Base-by-base conservation (phyloP, 257 asterid species). In the Oldenlandia corymbosa region DNA sequence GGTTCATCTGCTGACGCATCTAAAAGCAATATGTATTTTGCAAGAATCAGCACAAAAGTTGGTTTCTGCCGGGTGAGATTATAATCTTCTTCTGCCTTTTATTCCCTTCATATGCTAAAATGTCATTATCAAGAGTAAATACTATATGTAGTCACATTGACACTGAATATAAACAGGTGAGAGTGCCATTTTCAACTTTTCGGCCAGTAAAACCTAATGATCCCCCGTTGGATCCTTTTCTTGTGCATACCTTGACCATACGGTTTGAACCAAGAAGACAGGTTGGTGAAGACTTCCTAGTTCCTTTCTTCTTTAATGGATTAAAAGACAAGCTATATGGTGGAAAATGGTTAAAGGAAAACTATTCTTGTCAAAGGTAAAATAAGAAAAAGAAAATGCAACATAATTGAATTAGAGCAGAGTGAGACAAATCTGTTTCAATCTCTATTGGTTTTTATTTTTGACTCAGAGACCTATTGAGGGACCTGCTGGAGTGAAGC, bases 221-320 rank as follows among this genome's bases (percentile, higher is more conserved):
- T 74, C 97, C 97, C 1, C 97, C 94, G 18, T 64, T 92, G 73
- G 99, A 92, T 85, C 97, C 97, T 16, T 92, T 89, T 68, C 97
- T 89, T 74, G 96, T 85, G 48, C 99, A 92, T 71, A 84, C 99
- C 52, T 78, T 92, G 82, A 87, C 87, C 52, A 85, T 89, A 61
- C 95, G 97, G 27, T 92, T 92, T 72, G 99, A 92, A 79, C 97
- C 97, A 14, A 89, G 96, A 79, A 80, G 95, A 62, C 95, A 87
- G 99, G 99, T 92, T 66, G 27, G 74, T 28, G 11, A 51, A 49
- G 11, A n/a, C n/a, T n/a, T n/a, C n/a, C n/a, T 41, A 23, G 42
- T 73, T 27, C 23, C 34, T 10, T 34, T 45, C 3, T 28, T 43
- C n/a, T 16, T 11, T 62, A 36, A 17, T 20, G 39, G 51, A 17